Conservation (phyloP, 208 protist genomes). For the Eutreptiella sp. region DNA sequence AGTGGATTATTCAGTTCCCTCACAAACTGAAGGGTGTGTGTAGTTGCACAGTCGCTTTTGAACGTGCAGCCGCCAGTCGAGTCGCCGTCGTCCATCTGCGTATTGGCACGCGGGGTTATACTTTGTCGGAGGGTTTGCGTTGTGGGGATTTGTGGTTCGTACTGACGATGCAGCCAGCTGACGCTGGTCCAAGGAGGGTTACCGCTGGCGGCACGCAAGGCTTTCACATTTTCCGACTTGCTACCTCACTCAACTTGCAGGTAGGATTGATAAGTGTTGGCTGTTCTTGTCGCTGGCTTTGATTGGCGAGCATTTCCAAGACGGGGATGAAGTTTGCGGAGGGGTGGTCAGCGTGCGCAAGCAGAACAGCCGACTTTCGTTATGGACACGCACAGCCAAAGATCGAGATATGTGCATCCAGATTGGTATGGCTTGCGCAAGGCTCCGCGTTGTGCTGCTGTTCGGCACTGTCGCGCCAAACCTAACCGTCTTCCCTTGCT, state of each 20-base stretch:
- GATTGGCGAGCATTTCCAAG: conserved; percentile 67
- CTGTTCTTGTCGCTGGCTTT: conserved; percentile 57
- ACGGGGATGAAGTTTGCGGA: conserved; percentile 73
- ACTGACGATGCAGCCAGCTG: neutral
- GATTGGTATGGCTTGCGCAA: too few relatives aligned
- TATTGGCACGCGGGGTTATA: neutral
- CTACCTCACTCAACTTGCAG: too few relatives aligned
- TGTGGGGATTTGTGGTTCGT: neutral
- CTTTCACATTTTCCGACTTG: too few relatives aligned
- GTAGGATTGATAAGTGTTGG: conserved; percentile 67
- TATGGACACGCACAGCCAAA: conserved; percentile 72
- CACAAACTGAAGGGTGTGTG: neutral
- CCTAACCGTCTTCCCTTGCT: too few relatives aligned
- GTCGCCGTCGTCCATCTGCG: neutral
- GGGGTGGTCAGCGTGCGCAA: conserved; percentile 55
- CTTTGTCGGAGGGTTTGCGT: neutral
- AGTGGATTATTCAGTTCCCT: conserved; percentile 65
- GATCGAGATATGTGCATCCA: conserved; percentile 50
- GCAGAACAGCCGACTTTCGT: conserved; percentile 13
- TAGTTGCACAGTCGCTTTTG: neutral
- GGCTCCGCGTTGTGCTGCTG: too few relatives aligned
- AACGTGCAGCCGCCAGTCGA: conserved; percentile 11
- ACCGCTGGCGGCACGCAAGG: too few relatives aligned
- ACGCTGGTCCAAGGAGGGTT: conserved; percentile 36
- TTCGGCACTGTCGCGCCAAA: too few relatives aligned